Evolutionary conservation across 2,329 filamentous ascomycete genomes (phyloP).

Genomic region (Lasiodiplodia theobromae): DNA sequence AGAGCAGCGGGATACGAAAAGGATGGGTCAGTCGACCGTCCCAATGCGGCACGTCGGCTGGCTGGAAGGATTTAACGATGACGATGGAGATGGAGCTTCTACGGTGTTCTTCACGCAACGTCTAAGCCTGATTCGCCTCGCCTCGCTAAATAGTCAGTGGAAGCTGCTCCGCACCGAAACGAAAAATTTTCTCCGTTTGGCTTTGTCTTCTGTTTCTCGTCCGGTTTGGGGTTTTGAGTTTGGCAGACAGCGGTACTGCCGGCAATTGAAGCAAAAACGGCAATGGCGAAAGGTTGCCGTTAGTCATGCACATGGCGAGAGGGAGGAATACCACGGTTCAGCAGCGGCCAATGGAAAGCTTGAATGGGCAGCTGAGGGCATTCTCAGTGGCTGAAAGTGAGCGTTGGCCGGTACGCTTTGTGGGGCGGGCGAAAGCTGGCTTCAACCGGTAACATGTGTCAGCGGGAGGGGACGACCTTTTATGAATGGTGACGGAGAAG

Average conservation of each 20-base stretch:
- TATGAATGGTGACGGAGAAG: not conserved
- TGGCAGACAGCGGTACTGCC: not conserved
- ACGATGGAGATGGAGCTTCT: not conserved
- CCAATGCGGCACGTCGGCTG: not conserved
- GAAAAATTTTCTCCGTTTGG: not conserved
- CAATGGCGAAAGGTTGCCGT: not conserved
- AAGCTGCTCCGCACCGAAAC: not conserved
- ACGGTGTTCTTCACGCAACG: not conserved
- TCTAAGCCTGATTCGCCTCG: no score
- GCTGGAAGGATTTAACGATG: not conserved
- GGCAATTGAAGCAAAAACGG: not conserved
- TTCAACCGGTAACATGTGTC: not conserved
- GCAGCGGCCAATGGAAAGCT: not conserved
- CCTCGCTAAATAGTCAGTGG: not conserved
- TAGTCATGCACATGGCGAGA: slow-evolving; percentile 2
- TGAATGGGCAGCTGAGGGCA: not conserved
- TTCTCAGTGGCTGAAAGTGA: not conserved
- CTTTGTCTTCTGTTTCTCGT: not conserved
- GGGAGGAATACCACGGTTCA: not conserved
- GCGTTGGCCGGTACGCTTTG: not conserved
- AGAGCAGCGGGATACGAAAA: not conserved
- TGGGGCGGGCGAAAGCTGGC: not conserved
- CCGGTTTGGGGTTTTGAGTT: no score
- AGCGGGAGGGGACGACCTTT: slow-evolving; percentile 1
- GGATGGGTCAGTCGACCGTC: not conserved